phyloP scores from a whole-genome alignment of 305 asterid species.

The Nicotiana rustica region DNA sequence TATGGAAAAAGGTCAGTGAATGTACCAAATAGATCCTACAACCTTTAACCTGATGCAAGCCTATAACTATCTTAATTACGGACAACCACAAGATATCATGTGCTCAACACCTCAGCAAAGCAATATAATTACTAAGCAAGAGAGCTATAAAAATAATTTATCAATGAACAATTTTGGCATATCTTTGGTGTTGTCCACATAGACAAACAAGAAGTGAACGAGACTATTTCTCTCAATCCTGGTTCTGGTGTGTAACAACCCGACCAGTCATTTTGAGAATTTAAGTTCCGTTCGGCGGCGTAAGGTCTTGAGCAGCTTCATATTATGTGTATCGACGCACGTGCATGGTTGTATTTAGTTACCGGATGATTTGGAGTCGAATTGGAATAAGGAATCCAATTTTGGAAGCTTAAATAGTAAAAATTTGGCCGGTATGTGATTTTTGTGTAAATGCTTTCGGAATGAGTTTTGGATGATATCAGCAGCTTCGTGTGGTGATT shows the following conservation, averaged over 20 bases:
- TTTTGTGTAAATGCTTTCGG: too few species aligned
- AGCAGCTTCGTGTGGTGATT: too few species aligned
- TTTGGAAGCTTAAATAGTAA: too few species aligned
- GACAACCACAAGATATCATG: neutral
- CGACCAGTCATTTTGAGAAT: too few species aligned
- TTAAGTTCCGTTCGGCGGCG: too few species aligned
- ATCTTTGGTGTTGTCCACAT: neutral
- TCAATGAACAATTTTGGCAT: neutral
- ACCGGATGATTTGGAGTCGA: too few species aligned
- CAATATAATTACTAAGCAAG: neutral
- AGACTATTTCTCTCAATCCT: neutral
- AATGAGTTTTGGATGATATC: too few species aligned
- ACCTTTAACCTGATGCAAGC: neutral
- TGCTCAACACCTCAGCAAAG: neutral
- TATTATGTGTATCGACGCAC: too few species aligned
- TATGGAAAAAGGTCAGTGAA: neutral
- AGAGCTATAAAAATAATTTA: neutral
- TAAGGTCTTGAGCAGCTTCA: too few species aligned
- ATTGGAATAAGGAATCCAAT: too few species aligned
- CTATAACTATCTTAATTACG: neutral
- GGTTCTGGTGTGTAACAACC: neutral
- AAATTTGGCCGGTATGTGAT: too few species aligned
- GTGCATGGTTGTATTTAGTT: too few species aligned
- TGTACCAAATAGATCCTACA: neutral
- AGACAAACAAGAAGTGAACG: neutral